phyloP scores from a whole-genome alignment of 352 stramenopile genomes.

The Globisporangium alternatum region DNA sequence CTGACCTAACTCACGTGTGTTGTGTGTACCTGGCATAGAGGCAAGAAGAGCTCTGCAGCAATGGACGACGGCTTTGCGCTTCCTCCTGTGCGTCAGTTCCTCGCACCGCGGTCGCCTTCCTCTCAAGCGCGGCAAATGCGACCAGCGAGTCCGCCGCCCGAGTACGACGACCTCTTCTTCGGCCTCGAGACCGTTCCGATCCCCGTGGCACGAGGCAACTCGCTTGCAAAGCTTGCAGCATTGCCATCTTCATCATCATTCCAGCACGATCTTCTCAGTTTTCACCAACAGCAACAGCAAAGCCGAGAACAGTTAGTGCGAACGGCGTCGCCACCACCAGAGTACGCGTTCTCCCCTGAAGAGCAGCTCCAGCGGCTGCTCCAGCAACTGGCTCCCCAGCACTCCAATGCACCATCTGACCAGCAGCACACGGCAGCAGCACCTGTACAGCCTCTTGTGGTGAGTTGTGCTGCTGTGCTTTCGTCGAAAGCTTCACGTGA shows the following conservation, averaged over 20 bases:
- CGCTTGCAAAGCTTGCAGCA: slow-evolving; percentile 1
- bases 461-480: too few relatives aligned
- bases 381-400: slow-evolving; percentile 37
- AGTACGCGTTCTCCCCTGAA: slow-evolving; percentile 26
- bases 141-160: slow-evolving; percentile 39
- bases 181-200: slow-evolving; percentile 54
- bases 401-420: neutral
- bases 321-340: neutral
- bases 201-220: slow-evolving; percentile 1
- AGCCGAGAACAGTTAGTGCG: neutral
- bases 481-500: neutral
- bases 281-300: neutral
- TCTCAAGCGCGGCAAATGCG: slow-evolving; percentile 20
- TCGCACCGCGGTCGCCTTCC: slow-evolving; percentile 12
- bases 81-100: slow-evolving; percentile 26
- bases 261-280: slow-evolving; percentile 5
- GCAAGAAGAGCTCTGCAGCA: slow-evolving; percentile 8
- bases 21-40: neutral
- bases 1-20: neutral
- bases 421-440: neutral
- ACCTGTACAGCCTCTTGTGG: neutral
- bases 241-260: neutral
- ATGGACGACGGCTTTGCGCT: slow-evolving; percentile 20
- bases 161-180: slow-evolving; percentile 68
- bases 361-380: slow-evolving; percentile 56